Base-by-base conservation (phyloP, 1,284 basidiomycete species). In the Tremellales sp. region DNA sequence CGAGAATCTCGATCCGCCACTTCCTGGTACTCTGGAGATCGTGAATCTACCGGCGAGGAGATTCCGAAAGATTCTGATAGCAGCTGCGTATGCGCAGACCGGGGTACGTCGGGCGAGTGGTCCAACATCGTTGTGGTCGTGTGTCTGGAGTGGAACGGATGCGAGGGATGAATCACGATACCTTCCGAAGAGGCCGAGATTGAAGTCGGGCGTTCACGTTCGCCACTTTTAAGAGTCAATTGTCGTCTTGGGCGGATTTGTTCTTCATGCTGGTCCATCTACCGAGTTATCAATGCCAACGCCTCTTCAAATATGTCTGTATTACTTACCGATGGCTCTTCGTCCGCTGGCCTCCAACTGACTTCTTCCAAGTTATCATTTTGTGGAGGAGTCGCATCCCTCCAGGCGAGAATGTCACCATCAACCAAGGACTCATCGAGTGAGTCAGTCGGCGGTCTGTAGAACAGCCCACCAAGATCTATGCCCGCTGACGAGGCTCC, bases 321-420 rank as follows among this genome's bases (percentile, higher is more conserved):
- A n/a, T n/a, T n/a, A 36, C 34, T 18, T 36, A 36, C 34, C n/a
- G 9, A 9, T 8, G 8, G 16, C 34, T 36, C 34, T 9, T 36
- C 34, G 22, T 36, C 34, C 9, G 34, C 22, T 21, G 18, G 16
- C 22, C n/a, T 14, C 34, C 34, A 36, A 18, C 18, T 36, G 16
- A 8, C 8, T 8, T 21, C 9, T 8, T 21, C 16, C 9, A 9
- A 9, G 8, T 16, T 8, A 22, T 21, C 13, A 21, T 21, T 13
- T 24, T 25, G 18, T 14, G 37, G 37, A 7, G 37, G 27, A 39
- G 37, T 25, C 8, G 18, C 21, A 22, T 39, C 37, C 21, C 37
- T 22, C 37, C 37, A 39, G 27, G 37, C 37, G 18, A 39, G 7
- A 10, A 39, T 39, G 14, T 18, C 37, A 25, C 37, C 24, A 39